phyloP scores from a whole-genome alignment of 495 filamentous ascomycete species.

The Lepraria neglecta region DNA sequence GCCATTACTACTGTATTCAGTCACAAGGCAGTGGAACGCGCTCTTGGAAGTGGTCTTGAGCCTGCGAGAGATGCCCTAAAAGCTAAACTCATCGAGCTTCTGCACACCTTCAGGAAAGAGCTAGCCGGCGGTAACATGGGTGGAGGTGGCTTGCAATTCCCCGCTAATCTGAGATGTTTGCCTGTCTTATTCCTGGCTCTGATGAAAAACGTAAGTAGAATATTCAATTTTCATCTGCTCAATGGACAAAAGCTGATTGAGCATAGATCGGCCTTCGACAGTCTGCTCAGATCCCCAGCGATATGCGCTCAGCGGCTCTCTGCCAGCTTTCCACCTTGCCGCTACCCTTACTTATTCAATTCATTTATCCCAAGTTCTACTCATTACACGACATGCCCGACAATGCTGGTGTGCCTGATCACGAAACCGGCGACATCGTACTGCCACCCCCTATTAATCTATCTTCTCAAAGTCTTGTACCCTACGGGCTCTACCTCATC shows the following conservation, averaged over 20 bases:
- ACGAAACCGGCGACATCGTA: slow-evolving; percentile 76
- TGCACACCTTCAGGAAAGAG: slow-evolving; percentile 95
- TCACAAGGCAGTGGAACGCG: slow-evolving; percentile 93
- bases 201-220: slow-evolving; percentile 74
- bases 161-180: slow-evolving; percentile 79
- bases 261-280: slow-evolving; percentile 80
- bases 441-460: slow-evolving; percentile 82
- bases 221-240: not conserved
- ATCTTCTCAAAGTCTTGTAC: slow-evolving; percentile 77
- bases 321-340: slow-evolving; percentile 90
- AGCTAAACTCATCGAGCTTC: slow-evolving; percentile 82
- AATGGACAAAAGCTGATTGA: slow-evolving; percentile 28
- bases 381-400: slow-evolving; percentile 99
- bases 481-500: slow-evolving; percentile 94
- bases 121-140: slow-evolving; percentile 93
- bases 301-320: slow-evolving; percentile 88
- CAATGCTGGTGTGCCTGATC: slow-evolving; percentile 76
- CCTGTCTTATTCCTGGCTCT: slow-evolving; percentile 87
- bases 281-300: slow-evolving; percentile 91
- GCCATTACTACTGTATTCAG: slow-evolving; percentile 91
- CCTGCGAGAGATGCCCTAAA: slow-evolving; percentile 85
- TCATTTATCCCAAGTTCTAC: slow-evolving; percentile 91
- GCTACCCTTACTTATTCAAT: slow-evolving; percentile 86
- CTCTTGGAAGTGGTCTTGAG: slow-evolving; percentile 78
- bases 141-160: slow-evolving; percentile 85